Evolutionary conservation across 306 rosid species (phyloP), one percentile per base, ranked within the genome.

Genomic region (Lupinus albus): DNA sequence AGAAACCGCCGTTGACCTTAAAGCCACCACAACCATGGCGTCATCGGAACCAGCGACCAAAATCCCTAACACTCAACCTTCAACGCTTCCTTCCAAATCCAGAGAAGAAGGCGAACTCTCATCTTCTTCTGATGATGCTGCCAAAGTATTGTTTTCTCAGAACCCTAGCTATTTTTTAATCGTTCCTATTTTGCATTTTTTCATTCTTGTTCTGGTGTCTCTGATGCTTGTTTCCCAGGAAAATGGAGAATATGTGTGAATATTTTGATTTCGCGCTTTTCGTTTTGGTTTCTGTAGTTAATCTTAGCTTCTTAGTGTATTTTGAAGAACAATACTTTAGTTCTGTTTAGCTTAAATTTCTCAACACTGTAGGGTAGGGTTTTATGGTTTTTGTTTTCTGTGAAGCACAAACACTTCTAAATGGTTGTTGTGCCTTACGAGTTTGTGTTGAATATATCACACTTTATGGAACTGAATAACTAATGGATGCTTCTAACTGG

Each of bases 101-200:
- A 84, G 80, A 80, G 98, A 92, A 82, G 98, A 92, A 76, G 98
- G 98, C 76, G 98, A 92, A 68, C 79, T 87, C 14, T 84, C 89
- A 16, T 84, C 89, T 39, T 87, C 95, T 45, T 87, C 85, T 52
- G 84, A 66, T 6, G 76, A 78, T n/a, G 84, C 62, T n/a, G n/a
- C n/a, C 10, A 74, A 83, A 5, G 87, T 86, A 76, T 68, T 78
- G n/a, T 32, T 8, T 63, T 67, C 54, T 63, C 57, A 42, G 39
- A 76, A 48, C 83, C 83, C 80, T 76, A 74, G 7, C 49, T 69
- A 16, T 1, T 46, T 4, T 28, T 48, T 66, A 3, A 0, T 4
- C 0, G 4, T 57, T 32, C 42, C 4, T 4, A 15, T 49, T 49
- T 54, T 76, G 56, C 21, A 7, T 65, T 59, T 49, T 45, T n/a